Evolutionary conservation across 305 asterid species (phyloP).

Genomic region (Striga hermonthica): DNA sequence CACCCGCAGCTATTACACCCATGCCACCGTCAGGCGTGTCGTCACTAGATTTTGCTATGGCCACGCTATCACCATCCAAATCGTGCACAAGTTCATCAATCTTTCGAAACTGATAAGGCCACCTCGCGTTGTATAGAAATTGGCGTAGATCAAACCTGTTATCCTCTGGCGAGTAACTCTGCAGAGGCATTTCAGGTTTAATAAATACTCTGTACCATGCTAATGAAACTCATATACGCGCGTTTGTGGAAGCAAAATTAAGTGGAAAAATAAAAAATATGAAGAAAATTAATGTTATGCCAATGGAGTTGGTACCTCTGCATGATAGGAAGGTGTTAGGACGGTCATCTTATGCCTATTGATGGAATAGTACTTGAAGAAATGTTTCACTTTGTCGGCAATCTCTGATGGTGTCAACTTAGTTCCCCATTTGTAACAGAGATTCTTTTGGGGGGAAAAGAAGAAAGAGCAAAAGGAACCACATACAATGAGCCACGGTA

Average conservation of each 20-base stretch:
- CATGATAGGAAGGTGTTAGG: constrained; percentile 87
- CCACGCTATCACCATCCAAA: constrained; percentile 48
- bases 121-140: constrained; percentile 73
- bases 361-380: constrained; percentile 90
- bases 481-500: constrained; percentile 1
- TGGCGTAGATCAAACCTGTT: constrained; percentile 94
- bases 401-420: constrained; percentile 70
- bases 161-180: constrained; percentile 96
- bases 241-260: no score
- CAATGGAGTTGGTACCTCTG: constrained; percentile 59
- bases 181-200: constrained; percentile 29
- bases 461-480: constrained; percentile 3
- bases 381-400: constrained; percentile 81
- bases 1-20: constrained; percentile 85
- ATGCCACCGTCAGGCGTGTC: constrained; percentile 51
- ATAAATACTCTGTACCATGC: not conserved
- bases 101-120: constrained; percentile 85
- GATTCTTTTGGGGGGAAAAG: constrained; percentile 54
- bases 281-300: not conserved
- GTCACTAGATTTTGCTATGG: constrained; percentile 33
- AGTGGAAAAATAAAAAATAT: not conserved
- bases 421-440: constrained; percentile 88
- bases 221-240: no score
- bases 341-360: constrained; percentile 98
- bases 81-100: constrained; percentile 71